Base-by-base conservation (phyloP, 768 basidiomycete genomes). In the Suillus decipiens region DNA sequence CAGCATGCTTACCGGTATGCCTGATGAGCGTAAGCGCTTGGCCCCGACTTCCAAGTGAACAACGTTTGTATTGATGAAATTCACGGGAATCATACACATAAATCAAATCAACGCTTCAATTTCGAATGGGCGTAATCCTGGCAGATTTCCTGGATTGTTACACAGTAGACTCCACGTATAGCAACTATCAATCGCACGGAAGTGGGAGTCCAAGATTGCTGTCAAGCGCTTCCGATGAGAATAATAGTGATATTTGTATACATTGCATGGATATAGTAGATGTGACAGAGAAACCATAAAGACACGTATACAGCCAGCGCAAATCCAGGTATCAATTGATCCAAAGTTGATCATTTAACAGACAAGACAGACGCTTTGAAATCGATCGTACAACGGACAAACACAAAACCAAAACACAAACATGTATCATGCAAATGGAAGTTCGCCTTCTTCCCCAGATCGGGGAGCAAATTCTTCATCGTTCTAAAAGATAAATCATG, bases 301-400 rank as follows among this genome's bases (percentile, higher is more conserved):
- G 48, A 50, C 48, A 50, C 24, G 28, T 53, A 53, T 34, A 53
- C 31, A 53, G 33, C 10, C 51, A 53, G 51, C 19, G 33, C 50
- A 51, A 7, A 51, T 51, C 9, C 15, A 51, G 48, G 17, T 28
- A 28, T 50, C 15, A 28, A 50, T 17, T 17, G 24, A 17, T 28
- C 28, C 28, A 28, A 28, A 28, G 3, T 28, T 28, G n/a, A n/a
- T 9, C 14, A 31, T 31, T 28, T 28, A 31, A 31, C 48, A 10
- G 45, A 22, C n/a, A 45, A n/a, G 12, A 14, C 12, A 3, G 14
- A 14, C 37, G 14, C 37, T n/a, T n/a, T n/a, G n/a, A 39, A 39
- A 12, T 39, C 37, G 12, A 11, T 17, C 28, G 19, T 31, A 17
- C 50, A 31, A 31, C 48, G 24, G 24, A 53, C 31, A 19, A 6